These are phyloP conservation scores for Yamadazyma insecticola DNA, from an alignment of 805 yeast species.

Conservation along the genomic window DNA sequence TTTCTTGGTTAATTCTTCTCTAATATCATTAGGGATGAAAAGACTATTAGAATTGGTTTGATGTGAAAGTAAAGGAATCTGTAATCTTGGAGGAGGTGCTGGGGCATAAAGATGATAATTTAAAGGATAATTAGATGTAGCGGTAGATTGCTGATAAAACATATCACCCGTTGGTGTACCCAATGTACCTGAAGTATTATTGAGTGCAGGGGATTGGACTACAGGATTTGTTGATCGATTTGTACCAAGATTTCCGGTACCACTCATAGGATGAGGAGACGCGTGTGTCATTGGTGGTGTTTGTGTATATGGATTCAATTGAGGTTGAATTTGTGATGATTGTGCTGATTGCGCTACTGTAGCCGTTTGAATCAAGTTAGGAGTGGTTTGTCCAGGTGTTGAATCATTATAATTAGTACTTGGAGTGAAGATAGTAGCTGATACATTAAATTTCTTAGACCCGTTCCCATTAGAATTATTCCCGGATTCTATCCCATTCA, in stretches of 20 bases:
- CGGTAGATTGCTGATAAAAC: conserved; percentile 11
- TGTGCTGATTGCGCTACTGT: neutral
- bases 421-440: conserved; percentile 40
- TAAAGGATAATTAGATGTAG: conserved; percentile 43
- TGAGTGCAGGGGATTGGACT: neutral
- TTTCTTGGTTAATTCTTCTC: conserved; percentile 66
- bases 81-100: conserved; percentile 70
- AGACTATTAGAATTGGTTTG: conserved; percentile 66
- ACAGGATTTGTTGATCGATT: conserved; percentile 1
- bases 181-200: conserved; percentile 1
- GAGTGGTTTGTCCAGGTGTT: too few relatives aligned
- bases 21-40: conserved; percentile 66
- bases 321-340: neutral
- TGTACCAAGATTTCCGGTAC: too few relatives aligned
- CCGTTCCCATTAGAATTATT: neutral
- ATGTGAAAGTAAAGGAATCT: conserved; percentile 57
- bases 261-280: too few relatives aligned
- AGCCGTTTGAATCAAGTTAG: conserved; percentile 1
- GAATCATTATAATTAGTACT: conserved; percentile 3
- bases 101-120: conserved; percentile 92
- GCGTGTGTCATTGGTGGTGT: conserved; percentile 3
- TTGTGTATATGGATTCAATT: conserved; percentile 1
- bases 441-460: conserved; percentile 32
- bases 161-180: conserved; percentile 12
- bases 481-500: conserved; percentile 1